Evolutionary conservation across 208 protist genomes (phyloP).

Genomic region (Strigomonas oncopelti): DNA sequence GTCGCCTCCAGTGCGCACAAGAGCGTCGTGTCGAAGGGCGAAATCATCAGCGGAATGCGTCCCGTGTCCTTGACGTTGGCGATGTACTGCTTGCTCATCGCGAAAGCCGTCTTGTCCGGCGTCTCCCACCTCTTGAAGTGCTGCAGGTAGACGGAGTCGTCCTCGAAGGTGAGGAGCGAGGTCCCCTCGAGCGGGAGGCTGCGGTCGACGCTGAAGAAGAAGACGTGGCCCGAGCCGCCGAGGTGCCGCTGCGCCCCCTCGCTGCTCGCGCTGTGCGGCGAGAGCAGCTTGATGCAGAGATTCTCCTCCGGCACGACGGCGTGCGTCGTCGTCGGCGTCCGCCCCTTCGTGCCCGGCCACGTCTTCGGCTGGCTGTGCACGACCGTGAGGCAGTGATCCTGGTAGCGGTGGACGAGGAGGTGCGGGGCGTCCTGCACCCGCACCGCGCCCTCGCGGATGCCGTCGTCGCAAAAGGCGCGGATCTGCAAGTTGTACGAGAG

Average conservation of each 20-base stretch:
- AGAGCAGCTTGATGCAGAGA: conserved; percentile 2
- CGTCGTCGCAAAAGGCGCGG: conserved; percentile 16
- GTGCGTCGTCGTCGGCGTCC: no score
- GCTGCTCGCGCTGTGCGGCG: background rate
- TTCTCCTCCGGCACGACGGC: conserved; percentile 12
- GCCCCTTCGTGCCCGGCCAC: no score
- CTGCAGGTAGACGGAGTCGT: conserved; percentile 17
- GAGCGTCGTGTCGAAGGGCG: conserved; percentile 50
- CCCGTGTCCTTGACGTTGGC: conserved; percentile 28
- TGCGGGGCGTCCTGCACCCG: background rate
- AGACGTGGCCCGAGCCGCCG: background rate
- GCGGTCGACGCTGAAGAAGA: conserved; percentile 39
- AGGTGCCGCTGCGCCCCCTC: background rate
- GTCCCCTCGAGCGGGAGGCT: conserved; percentile 27
- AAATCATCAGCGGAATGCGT: conserved; percentile 49
- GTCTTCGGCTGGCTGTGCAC: no score
- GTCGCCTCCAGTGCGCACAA: conserved; percentile 25
- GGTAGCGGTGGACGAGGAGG: no score
- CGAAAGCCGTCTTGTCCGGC: no score
- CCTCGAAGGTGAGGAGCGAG: conserved; percentile 29
- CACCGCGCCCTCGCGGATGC: conserved; percentile 18
- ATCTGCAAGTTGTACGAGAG: background rate
- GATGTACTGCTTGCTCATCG: background rate
- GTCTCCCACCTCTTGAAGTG: conserved; percentile 9
- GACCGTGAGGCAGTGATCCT: no score